Evolutionary conservation across 768 basidiomycete genomes (phyloP), one percentile per base, ranked within the genome.

Genomic region (Mycena venus): DNA sequence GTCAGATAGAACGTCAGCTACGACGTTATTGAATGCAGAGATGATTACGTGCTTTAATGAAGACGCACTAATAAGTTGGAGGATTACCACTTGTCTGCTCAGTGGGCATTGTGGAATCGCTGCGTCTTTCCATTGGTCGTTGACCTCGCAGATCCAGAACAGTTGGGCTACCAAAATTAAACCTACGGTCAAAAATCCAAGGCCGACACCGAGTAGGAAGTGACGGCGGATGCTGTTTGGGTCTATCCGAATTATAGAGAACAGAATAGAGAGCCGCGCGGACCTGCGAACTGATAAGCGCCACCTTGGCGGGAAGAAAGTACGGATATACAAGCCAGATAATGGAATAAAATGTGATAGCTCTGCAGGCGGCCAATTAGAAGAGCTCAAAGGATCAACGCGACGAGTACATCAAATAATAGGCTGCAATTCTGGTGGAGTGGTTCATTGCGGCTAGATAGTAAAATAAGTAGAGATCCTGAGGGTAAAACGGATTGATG

Each of bases 61-160:
- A 23, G 42, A 74, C 75, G 36, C 58, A 76, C 72, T 65, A 17
- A 70, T 34, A 51, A 76, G 67, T 38, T 76, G 75, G 17, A n/a
- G n/a, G n/a, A n/a, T n/a, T 40, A 62, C 73, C 10, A 74, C 72
- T 38, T 74, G 47, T 25, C 64, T 47, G 27, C 62, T 58, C 25
- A 70, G 55, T 27, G 59, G 64, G 38, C 75, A 76, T 62, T 76
- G 75, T n/a, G n/a, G n/a, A n/a, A n/a, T n/a, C 9, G 14, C 27
- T 4, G 34, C 10, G 17, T 76, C 53, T 25, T 68, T 73, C 72
- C 75, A 76, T 40, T 51, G 38, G 27, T 21, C 44, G 12, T 49
- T 44, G 10, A n/a, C n/a, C n/a, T n/a, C n/a, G n/a, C n/a, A n/a
- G n/a, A n/a, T n/a, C n/a, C n/a, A n/a, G n/a, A n/a, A n/a, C n/a